These are phyloP conservation scores for Cladochytrium replicatum DNA, from an alignment of 192 early-diverging fungal genomes.

Conservation along the genomic window DNA sequence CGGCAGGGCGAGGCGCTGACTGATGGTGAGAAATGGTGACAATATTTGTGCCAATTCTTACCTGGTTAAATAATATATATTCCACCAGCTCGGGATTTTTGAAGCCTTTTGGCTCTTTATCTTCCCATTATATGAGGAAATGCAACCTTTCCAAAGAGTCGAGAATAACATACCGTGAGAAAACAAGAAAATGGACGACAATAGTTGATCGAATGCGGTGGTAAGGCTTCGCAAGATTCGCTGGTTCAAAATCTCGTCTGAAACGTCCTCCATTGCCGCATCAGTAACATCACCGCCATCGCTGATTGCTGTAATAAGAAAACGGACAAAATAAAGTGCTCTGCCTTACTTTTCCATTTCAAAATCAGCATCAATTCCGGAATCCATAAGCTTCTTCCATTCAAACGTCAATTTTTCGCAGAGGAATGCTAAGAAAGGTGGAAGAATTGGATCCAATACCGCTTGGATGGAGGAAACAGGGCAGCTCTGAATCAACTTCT, in stretches of 20 bases:
- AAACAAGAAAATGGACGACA: conserved; percentile 8
- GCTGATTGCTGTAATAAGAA: not conserved
- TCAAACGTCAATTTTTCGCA: conserved; percentile 9
- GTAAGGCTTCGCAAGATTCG: conserved; percentile 24
- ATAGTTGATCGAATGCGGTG: conserved; percentile 15
- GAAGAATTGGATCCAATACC: conserved; percentile 13
- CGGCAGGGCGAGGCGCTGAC: conserved; percentile 3
- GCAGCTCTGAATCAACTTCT: conserved; percentile 22
- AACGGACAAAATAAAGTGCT: conserved; percentile 1
- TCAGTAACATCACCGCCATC: conserved; percentile 1
- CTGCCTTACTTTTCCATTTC: conserved; percentile 15
- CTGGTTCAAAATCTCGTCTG: conserved; percentile 26
- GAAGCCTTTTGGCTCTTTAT: conserved; percentile 7
- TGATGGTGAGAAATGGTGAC: not conserved
- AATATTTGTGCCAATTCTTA: not conserved
- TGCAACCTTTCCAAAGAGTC: not conserved
- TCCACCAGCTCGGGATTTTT: conserved; percentile 11
- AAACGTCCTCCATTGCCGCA: conserved; percentile 13
- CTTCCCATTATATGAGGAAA: not conserved
- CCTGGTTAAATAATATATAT: conserved; percentile 15
- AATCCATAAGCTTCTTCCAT: conserved; percentile 16
- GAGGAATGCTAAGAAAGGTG: conserved; percentile 12
- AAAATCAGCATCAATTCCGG: not conserved
- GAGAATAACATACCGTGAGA: not conserved
- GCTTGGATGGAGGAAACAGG: conserved; percentile 1